Conservation (phyloP, 805 yeast species). For the Teunomyces atbi region DNA sequence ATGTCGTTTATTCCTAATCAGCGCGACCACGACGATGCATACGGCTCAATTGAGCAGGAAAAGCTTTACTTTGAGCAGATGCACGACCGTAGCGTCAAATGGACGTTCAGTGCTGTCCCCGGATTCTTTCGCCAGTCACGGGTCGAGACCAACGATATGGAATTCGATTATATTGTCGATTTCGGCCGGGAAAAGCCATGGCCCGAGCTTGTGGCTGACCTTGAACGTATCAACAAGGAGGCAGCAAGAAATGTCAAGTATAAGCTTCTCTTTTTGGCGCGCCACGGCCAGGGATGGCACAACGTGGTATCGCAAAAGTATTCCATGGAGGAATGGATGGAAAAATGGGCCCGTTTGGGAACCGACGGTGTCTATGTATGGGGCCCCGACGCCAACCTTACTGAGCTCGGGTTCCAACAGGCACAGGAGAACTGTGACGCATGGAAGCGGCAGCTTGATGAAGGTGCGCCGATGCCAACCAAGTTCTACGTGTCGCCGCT, state of each 20-base stretch:
- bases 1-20: slow-evolving; percentile 28
- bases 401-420: slow-evolving; percentile 22
- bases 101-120: slow-evolving; percentile 23
- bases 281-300: slow-evolving; percentile 31
- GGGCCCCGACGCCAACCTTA: slow-evolving; percentile 27
- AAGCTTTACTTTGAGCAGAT: slow-evolving; percentile 14
- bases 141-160: slow-evolving; percentile 20
- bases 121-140: slow-evolving; percentile 24
- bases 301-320: slow-evolving; percentile 21
- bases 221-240: slow-evolving; percentile 13
- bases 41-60: slow-evolving; percentile 23
- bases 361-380: slow-evolving; percentile 23
- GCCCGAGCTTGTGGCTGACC: slow-evolving; percentile 13
- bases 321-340: slow-evolving; percentile 20
- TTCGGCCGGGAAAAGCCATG: slow-evolving; percentile 21
- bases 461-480: slow-evolving; percentile 25
- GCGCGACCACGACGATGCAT: slow-evolving; percentile 33
- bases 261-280: slow-evolving; percentile 23
- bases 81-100: slow-evolving; percentile 2
- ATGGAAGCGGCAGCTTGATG: slow-evolving; percentile 17
- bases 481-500: slow-evolving; percentile 27
- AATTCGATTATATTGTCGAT: slow-evolving; percentile 18
- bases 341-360: slow-evolving; percentile 21
- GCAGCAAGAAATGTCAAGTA: slow-evolving; percentile 16
- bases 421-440: slow-evolving; percentile 21